Evolutionary conservation across 331 rosid genomes (phyloP).

Genomic region (Phaseolus coccineus): DNA sequence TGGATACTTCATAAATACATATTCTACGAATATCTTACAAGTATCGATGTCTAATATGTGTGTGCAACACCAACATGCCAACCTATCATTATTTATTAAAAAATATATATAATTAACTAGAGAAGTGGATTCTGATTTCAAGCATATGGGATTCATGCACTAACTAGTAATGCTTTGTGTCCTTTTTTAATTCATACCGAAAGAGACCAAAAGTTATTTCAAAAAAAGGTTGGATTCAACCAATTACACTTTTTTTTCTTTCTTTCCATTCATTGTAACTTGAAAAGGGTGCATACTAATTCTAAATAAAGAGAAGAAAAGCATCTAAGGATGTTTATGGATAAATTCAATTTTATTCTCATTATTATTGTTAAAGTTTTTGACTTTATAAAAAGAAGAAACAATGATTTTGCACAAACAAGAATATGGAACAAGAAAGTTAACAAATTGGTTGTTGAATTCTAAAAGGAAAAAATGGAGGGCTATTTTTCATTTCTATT

Average conservation of each 20-base stretch:
- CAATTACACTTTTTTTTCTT: not conserved
- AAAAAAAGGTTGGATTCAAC: not conserved
- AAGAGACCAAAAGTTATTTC: not conserved
- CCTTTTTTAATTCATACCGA: not conserved
- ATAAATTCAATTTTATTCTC: not conserved
- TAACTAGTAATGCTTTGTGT: not conserved
- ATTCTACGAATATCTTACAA: too few relatives aligned
- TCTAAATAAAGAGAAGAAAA: not conserved
- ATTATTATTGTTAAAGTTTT: not conserved
- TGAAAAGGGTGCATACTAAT: not conserved
- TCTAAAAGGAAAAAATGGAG: too few relatives aligned
- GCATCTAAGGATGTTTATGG: not conserved
- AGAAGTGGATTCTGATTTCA: not conserved
- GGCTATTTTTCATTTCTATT: too few relatives aligned
- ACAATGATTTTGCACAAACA: not conserved
- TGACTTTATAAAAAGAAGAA: not conserved
- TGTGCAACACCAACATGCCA: too few relatives aligned
- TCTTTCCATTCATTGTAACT: constrained; percentile 11
- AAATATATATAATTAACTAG: not conserved
- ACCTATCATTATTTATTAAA: not conserved
- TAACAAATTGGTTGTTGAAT: too few relatives aligned
- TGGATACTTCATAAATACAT: too few relatives aligned
- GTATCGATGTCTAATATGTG: too few relatives aligned
- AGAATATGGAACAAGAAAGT: not conserved
- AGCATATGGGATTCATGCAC: not conserved